Evolutionary conservation across 78 protist genomes (phyloP), one percentile per base, ranked within the genome.

Genomic region (Planoprotostelium fungivorum): DNA sequence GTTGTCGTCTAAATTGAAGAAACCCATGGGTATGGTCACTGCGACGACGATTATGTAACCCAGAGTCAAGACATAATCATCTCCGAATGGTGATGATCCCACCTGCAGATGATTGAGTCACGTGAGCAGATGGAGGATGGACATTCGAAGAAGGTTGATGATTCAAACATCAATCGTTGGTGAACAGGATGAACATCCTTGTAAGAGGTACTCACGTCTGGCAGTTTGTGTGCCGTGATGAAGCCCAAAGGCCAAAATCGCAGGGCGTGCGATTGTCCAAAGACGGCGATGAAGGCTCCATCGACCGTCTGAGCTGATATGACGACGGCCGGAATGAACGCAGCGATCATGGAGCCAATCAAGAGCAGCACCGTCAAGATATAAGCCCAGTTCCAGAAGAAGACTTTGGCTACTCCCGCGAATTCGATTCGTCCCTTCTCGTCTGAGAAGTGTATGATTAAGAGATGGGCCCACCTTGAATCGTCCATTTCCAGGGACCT

Each of bases 1-100:
- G 37, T 93, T 93, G 37, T 93, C 95, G 29, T 93, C 86, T 23
- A 93, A 37, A 38, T 90, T 93, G 51, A 89, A n/a, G 34, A 88
- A 89, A n/a, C 90, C 93, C 28, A 93, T 38, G 84, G 95, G 95
- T 10, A 93, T 88, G 35, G 90, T 38, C 1, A 85, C 34, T 0
- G 36, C 89, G 9, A 92, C 34, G 0, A 92, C 83, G 1, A 89
- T 37, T 16, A 92, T 85, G 39, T 89, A 92, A 28, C 94, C 94
- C 0, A 92, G 16, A 1, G 94, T 88, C 51, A 92, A 88, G 16
- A 92, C 88, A n/a, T 88, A 85, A 1, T 85, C 91, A 29, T 37
- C 35, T 29, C 29, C 23, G 16, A 92, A 92, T 28, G 94, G 94
- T 38, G 94, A 91, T 1, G 31, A n/a, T n/a, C n/a, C n/a, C n/a